phyloP scores from a whole-genome alignment of 495 filamentous ascomycete genomes.

The Penicillium paradoxum region DNA sequence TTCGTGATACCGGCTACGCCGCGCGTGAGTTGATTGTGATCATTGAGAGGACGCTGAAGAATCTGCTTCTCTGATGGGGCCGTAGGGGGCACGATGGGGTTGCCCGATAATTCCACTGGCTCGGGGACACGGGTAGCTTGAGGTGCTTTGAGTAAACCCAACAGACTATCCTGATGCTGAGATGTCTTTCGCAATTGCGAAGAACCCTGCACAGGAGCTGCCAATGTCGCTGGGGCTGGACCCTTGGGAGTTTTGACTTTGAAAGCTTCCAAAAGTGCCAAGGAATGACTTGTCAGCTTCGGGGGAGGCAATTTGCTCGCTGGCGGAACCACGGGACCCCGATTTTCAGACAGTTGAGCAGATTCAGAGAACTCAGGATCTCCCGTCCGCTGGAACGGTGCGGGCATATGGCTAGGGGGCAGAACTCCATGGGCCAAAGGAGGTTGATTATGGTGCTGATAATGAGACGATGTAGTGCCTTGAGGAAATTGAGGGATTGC shows the following conservation, averaged over 20 bases:
- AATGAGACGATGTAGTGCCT: conserved; percentile 5
- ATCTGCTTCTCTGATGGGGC: conserved; percentile 28
- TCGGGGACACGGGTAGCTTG: conserved; percentile 13
- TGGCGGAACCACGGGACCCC: conserved; percentile 47
- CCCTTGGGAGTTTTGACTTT: conserved; percentile 43
- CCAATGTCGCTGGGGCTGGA: conserved; percentile 25
- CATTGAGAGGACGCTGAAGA: conserved; percentile 31
- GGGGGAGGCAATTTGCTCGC: conserved; percentile 55
- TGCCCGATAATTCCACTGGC: conserved; percentile 35
- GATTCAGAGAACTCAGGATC: conserved; percentile 48
- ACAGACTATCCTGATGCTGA: conserved; percentile 38
- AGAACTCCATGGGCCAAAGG: conserved; percentile 6
- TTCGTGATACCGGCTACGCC: conserved; percentile 8
- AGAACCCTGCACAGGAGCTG: conserved; percentile 18
- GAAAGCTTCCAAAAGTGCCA: conserved; percentile 60
- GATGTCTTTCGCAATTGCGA: conserved; percentile 26
- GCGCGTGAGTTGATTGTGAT: conserved; percentile 14
- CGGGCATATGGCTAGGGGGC: conserved; percentile 25
- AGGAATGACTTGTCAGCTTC: conserved; percentile 59
- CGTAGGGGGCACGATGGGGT: conserved; percentile 20
- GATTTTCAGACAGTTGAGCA: conserved; percentile 31
- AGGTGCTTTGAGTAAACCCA: conserved; percentile 33
- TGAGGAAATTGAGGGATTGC: conserved; percentile 14
- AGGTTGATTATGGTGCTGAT: conserved; percentile 7
- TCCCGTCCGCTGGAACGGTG: conserved; percentile 50